Evolutionary conservation across 2,329 filamentous ascomycete species (phyloP), one percentile per base, ranked within the genome.

Genomic region (Botrytis hyacinthi): DNA sequence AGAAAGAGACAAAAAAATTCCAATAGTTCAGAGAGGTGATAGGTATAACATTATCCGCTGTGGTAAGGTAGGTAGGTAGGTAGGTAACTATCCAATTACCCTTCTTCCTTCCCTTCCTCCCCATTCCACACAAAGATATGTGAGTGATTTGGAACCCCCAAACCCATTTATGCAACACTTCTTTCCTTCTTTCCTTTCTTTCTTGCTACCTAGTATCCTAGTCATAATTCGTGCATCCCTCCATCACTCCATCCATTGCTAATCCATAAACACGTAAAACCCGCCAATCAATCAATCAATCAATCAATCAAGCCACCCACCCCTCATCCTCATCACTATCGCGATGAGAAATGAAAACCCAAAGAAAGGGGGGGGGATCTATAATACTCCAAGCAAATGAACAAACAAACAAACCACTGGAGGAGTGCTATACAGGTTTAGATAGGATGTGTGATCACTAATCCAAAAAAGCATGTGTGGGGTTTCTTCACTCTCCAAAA

Each of bases 171-270:
- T 35, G 10, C 66, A 68, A 40, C 40, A 65, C n/a, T 54, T 61
- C 20, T 4, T 20, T 8, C 8, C 3, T 18, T n/a, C 4, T 10
- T 26, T 22, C 5, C 26, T 42, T 42, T 1, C 26, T 29, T 42
- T 18, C 26, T 4, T 20, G 26, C 37, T 29, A 22, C 32, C 46
- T 51, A 57, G 51, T 9, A 67, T 67, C n/a, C 63, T 67, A 67
- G 9, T 67, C 63, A 67, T 67, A 70, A 70, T 59, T 48, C 48
- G 22, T 60, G n/a, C 18, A 48, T 46, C 10, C 42, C 48, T 20
- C 63, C 40, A 10, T 48, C 63, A 20, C 22, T 48, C 42, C 26
- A 22, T 16, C 63, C 60, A 7, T 57, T 57, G 51, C n/a, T 32
- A 57, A 57, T 29, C 51, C 51, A 9, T 1, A 14, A 54, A 57